Conservation (phyloP, 371 early-diverging fungal species). For the Mortierella sp. region DNA sequence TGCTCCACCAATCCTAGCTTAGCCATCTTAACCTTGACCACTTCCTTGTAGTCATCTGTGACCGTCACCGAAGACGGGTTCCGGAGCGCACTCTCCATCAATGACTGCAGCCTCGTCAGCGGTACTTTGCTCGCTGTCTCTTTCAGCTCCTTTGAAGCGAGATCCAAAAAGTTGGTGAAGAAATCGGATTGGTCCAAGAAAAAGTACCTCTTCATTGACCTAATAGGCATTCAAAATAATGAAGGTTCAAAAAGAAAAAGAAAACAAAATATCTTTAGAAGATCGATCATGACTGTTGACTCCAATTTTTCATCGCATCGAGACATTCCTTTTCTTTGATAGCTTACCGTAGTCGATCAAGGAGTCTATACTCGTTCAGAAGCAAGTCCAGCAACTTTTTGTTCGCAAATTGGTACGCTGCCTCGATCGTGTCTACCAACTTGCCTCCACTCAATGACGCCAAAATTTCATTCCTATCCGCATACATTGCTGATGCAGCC, state of each 20-base stretch:
- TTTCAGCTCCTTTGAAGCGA: constrained; percentile 78
- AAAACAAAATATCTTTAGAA: background rate
- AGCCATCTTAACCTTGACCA: constrained; percentile 79
- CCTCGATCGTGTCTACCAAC: constrained; percentile 70
- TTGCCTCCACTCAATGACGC: constrained; percentile 30
- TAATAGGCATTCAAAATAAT: constrained; percentile 30
- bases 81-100: constrained; percentile 89
- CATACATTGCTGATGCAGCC: constrained; percentile 65
- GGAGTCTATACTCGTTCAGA: constrained; percentile 73
- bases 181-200: constrained; percentile 94
- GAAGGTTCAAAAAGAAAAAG: background rate
- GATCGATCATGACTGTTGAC: background rate
- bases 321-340: background rate
- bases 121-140: constrained; percentile 77
- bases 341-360: constrained; percentile 76
- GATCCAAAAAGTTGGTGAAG: constrained; percentile 91
- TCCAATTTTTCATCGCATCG: background rate
- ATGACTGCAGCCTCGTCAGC: constrained; percentile 77
- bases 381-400: constrained; percentile 74
- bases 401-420: constrained; percentile 83
- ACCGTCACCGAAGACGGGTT: constrained; percentile 86
- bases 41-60: constrained; percentile 88
- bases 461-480: constrained; percentile 66
- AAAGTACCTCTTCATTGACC: constrained; percentile 92
- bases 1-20: constrained; percentile 73